Percentiles rank a stretch among this genome's conserved stretches.
phyloP scores from a whole-genome alignment of 106 monocot genomes.

The Dendrobium nobile region DNA sequence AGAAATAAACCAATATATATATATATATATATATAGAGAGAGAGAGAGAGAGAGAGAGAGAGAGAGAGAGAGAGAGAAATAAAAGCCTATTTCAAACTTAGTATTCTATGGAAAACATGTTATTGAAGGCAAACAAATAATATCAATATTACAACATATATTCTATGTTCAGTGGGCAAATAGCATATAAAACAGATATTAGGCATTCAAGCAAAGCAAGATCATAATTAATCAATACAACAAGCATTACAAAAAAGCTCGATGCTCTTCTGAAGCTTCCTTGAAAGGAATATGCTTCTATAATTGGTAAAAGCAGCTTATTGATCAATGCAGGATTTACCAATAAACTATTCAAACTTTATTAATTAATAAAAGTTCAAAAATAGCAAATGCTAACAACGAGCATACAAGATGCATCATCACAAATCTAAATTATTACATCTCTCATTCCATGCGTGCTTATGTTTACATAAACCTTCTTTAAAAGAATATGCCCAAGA shows the following conservation, averaged over 20 bases:
- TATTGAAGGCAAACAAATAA: neutral
- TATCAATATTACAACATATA: constrained; percentile 1
- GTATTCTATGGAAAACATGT: neutral
- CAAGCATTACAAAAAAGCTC: neutral
- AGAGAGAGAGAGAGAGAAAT: neutral
- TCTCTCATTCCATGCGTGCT: neutral
- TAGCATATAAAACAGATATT: neutral
- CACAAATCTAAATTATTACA: neutral
- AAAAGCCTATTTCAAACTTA: neutral
- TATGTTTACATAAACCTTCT: neutral
- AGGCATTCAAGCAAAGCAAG: neutral
- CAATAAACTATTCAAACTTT: neutral
- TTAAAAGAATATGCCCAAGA: neutral
- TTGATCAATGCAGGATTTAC: neutral
- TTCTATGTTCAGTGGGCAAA: neutral
- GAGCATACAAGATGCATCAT: neutral
- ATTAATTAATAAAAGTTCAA: neutral
- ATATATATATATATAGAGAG: no score
- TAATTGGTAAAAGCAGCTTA: neutral
- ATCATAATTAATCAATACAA: neutral
- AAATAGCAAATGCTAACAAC: neutral
- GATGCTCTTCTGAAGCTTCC: neutral
- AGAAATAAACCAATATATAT: neutral
- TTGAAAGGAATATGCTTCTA: neutral
- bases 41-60: neutral